These are phyloP conservation scores for Polyporus tsugae DNA, from an alignment of 1,284 basidiomycete genomes.

Conservation along the genomic window DNA sequence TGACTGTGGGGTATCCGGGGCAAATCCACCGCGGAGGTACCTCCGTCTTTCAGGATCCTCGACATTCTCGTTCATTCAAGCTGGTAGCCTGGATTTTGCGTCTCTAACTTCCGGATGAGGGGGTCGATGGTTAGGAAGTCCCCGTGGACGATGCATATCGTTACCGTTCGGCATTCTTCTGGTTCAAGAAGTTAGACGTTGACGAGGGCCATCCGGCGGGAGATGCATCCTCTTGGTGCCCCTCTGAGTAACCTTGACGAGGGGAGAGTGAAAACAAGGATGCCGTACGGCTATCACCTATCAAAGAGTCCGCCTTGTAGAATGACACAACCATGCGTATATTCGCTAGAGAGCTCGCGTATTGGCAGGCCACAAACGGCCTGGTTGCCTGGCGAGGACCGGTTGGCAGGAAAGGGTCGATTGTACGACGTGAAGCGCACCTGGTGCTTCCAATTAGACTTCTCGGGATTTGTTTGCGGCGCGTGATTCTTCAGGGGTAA, in stretches of 20 bases:
- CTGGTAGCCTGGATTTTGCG: conserved; percentile 11
- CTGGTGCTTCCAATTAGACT: not conserved
- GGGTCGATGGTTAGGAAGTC: conserved; percentile 18
- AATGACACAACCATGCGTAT: not conserved
- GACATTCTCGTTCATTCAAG: conserved; percentile 19
- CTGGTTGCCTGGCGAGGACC: not conserved
- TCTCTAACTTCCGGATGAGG: conserved; percentile 19
- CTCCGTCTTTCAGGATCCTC: not conserved
- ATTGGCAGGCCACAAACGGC: not conserved
- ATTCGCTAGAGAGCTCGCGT: not conserved
- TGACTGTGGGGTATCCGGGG: not conserved
- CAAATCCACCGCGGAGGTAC: not conserved
- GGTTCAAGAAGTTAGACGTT: not conserved
- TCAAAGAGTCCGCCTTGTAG: not conserved
- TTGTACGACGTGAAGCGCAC: not conserved
- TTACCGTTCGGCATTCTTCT: not conserved
- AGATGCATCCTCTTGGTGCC: not conserved
- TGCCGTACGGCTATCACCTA: not conserved
- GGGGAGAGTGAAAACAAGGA: not conserved
- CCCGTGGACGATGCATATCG: not conserved
- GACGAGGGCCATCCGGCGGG: not conserved
- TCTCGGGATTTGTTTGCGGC: not conserved
- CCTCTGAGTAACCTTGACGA: not conserved
- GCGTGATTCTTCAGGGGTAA: not conserved
- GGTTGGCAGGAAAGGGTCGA: not conserved